Percentiles rank a stretch among this genome's conserved stretches.
Conservation (phyloP, 2,329 filamentous ascomycete genomes). For the Eutypa lata region DNA sequence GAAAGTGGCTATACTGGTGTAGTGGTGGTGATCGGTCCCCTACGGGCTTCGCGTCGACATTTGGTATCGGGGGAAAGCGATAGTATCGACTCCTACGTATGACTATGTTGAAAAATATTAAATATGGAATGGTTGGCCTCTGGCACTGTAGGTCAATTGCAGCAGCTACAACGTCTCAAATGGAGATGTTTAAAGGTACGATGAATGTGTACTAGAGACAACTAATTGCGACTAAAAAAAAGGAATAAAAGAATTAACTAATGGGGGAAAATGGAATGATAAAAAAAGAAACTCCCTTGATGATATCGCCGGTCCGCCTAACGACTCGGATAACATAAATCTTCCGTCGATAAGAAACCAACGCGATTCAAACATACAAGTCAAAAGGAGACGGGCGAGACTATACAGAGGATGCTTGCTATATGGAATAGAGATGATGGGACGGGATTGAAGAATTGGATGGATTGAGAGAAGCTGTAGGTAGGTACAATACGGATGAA, state of each 20-base stretch:
- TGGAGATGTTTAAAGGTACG: not conserved
- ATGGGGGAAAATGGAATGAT: not conserved
- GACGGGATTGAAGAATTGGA: not conserved
- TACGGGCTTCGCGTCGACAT: not conserved
- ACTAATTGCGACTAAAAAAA: not conserved
- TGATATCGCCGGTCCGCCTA: not conserved
- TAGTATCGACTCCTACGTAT: not conserved
- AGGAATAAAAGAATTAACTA: not conserved
- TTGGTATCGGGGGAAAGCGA: not conserved
- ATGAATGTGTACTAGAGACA: no score
- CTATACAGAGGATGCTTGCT: not conserved
- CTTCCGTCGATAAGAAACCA: not conserved
- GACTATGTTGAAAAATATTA: not conserved
- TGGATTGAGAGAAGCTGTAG: not conserved
- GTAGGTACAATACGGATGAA: constrained; percentile 7
- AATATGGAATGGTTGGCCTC: not conserved
- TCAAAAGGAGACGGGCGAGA: not conserved
- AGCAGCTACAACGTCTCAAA: not conserved
- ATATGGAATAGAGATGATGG: not conserved
- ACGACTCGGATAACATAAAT: not conserved
- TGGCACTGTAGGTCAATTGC: not conserved
- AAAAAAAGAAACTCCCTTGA: not conserved
- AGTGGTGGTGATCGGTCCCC: not conserved
- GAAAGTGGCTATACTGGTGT: not conserved
- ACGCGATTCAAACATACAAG: not conserved